These are phyloP conservation scores for Aspergillus baeticus DNA, from an alignment of 495 filamentous ascomycete genomes.

Conservation along the genomic window DNA sequence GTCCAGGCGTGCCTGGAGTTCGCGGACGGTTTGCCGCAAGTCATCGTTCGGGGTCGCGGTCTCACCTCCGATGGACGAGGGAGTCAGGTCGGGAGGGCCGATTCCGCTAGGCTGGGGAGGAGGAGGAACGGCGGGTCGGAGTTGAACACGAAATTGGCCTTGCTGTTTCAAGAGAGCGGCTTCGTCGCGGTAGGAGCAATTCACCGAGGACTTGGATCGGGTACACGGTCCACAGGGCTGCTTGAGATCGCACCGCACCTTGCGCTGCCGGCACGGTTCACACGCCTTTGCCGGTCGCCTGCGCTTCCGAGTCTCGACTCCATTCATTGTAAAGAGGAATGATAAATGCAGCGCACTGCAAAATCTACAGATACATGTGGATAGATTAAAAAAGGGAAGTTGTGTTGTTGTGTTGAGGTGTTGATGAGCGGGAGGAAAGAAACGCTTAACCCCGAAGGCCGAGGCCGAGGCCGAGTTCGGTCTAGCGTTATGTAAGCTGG, in stretches of 20 bases:
- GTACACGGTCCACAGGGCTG: slow-evolving; percentile 37
- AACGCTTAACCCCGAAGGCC: not conserved
- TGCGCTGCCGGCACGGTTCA: slow-evolving; percentile 41
- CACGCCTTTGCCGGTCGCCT: slow-evolving; percentile 43
- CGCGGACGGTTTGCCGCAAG: not conserved
- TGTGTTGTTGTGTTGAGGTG: no score
- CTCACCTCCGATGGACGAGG: not conserved
- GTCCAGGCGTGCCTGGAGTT: not conserved
- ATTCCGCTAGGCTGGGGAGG: not conserved
- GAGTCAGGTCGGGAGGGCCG: not conserved
- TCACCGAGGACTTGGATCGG: slow-evolving; percentile 29
- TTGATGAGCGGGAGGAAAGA: not conserved
- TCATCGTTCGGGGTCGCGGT: not conserved
- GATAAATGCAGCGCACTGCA: no score
- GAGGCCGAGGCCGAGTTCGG: not conserved
- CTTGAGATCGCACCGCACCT: slow-evolving; percentile 45
- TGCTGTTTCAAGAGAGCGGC: not conserved
- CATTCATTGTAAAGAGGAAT: no score
- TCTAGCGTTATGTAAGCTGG: no score
- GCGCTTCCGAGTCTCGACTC: slow-evolving; percentile 21
- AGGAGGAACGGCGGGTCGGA: not conserved
- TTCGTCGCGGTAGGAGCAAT: slow-evolving; percentile 22
- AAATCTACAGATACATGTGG: no score
- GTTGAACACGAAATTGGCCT: not conserved
- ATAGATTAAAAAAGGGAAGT: no score